phyloP scores from a whole-genome alignment of 2,329 filamentous ascomycete genomes.

The Allantophomopsis lycopodina region DNA sequence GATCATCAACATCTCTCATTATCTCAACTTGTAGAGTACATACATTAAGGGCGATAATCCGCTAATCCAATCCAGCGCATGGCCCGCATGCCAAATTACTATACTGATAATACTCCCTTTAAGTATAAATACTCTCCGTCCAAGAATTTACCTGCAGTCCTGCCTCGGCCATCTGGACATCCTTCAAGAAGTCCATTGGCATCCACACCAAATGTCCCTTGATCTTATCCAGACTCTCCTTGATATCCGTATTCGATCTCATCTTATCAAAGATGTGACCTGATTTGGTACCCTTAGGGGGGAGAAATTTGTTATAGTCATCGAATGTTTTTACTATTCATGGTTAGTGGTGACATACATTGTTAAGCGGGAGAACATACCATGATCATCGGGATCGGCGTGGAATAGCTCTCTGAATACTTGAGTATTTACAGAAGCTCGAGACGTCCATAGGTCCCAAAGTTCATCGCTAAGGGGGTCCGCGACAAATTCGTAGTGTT shows the following conservation, averaged over 20 bases:
- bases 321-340: constrained; percentile 66
- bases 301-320: constrained; percentile 74
- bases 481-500: constrained; percentile 49
- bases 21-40: too few species aligned
- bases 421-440: constrained; percentile 58
- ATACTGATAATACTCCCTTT: background rate
- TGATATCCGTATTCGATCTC: constrained; percentile 58
- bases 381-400: constrained; percentile 77
- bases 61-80: too few species aligned
- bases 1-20: too few species aligned
- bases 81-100: background rate
- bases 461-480: constrained; percentile 58
- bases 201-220: constrained; percentile 90
- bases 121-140: constrained; percentile 81
- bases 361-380: constrained; percentile 24
- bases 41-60: too few species aligned
- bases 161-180: constrained; percentile 80
- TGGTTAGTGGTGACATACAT: background rate
- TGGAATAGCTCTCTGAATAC: constrained; percentile 73
- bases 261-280: constrained; percentile 81
- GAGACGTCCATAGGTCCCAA: constrained; percentile 54
- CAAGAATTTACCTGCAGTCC: constrained; percentile 75
- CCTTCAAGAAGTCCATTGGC: constrained; percentile 74
- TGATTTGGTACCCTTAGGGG: constrained; percentile 54
- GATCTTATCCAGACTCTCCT: constrained; percentile 63